phyloP scores from a whole-genome alignment of 768 basidiomycete species.

The Obba rivulosa region DNA sequence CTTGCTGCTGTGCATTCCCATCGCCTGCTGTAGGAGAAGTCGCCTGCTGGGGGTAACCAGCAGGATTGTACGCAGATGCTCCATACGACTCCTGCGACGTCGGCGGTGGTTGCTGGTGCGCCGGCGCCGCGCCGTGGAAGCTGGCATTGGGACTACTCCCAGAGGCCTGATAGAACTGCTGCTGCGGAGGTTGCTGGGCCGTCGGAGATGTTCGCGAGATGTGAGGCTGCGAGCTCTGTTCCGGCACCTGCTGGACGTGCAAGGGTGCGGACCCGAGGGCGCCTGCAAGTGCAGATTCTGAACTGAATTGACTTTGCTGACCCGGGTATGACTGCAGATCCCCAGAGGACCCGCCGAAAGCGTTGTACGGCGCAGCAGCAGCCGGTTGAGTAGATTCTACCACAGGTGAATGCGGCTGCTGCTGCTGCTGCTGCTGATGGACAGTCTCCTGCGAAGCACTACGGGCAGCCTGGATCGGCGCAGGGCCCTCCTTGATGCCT shows the following conservation, averaged over 20 bases:
- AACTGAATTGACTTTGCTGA: neutral
- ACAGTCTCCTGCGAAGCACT: constrained; percentile 7
- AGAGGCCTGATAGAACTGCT: neutral
- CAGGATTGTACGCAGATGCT: constrained; percentile 16
- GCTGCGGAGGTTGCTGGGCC: too few relatives aligned
- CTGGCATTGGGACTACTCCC: constrained; percentile 7
- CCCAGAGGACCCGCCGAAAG: too few relatives aligned
- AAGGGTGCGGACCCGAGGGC: neutral
- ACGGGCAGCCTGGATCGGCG: constrained; percentile 4
- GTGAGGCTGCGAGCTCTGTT: too few relatives aligned
- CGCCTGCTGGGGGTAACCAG: neutral
- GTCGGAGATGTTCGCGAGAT: too few relatives aligned
- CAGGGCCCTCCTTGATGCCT: constrained; percentile 51
- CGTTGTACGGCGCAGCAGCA: neutral
- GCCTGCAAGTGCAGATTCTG: neutral
- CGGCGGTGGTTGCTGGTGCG: neutral
- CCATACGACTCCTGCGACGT: constrained; percentile 12
- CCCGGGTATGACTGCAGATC: neutral
- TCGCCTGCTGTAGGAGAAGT: neutral
- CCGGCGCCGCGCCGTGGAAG: constrained; percentile 3
- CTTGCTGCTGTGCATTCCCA: constrained; percentile 1
- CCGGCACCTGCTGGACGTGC: too few relatives aligned
- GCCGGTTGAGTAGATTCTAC: neutral
- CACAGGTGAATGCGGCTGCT: neutral
- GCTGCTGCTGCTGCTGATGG: neutral